A percentile compares a stretch with the other conserved stretches of the same genome.
These are phyloP conservation scores for Nidularia pulvinata DNA, from an alignment of 768 basidiomycete species.

Conservation along the genomic window DNA sequence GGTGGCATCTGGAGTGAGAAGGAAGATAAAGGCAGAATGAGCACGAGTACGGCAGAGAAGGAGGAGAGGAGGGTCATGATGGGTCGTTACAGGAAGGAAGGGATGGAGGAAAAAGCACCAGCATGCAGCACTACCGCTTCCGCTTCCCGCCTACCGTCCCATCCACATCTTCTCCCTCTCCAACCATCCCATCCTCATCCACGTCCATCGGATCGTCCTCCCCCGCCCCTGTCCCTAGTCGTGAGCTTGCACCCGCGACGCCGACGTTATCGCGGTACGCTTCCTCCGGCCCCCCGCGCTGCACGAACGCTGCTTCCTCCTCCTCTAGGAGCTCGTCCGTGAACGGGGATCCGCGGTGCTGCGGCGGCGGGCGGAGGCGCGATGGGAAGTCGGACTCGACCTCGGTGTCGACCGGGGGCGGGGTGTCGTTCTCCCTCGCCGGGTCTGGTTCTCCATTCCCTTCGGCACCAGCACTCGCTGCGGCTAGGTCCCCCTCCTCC, in stretches of 20 bases:
- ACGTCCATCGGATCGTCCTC: conserved; percentile 4
- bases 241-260: no score
- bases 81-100: background rate
- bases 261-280: background rate
- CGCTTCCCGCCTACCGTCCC: conserved; percentile 32
- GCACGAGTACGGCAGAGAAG: no score
- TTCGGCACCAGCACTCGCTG: background rate
- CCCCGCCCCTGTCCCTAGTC: no score
- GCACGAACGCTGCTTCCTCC: background rate
- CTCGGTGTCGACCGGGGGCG: background rate
- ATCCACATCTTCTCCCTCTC: conserved; percentile 8
- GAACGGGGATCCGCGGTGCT: background rate
- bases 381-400: no score
- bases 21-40: no score
- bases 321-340: background rate
- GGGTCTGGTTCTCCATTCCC: background rate
- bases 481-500: conserved; percentile 12
- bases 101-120: background rate
- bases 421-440: background rate
- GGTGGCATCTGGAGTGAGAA: no score
- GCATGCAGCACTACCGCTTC: conserved; percentile 22
- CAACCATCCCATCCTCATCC: conserved; percentile 9
- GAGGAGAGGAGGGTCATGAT: no score
- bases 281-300: background rate
- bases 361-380: no score